Percentiles rank a stretch among this genome's conserved stretches.
phyloP scores from a whole-genome alignment of 73 alveolate species.

The Paramecium caudatum region DNA sequence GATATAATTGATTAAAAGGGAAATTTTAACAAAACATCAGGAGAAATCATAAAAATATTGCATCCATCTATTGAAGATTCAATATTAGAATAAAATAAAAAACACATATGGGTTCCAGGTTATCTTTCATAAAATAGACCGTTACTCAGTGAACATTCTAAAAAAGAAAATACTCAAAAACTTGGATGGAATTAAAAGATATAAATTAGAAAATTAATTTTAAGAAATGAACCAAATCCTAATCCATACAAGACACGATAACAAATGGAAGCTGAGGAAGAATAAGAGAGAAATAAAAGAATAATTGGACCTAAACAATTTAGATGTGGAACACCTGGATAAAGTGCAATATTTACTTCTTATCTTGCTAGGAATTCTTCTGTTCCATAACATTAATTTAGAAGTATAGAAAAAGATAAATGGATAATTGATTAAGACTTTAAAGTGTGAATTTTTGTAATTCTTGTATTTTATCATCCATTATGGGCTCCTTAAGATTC shows the following conservation, averaged over 20 bases:
- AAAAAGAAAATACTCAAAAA: neutral
- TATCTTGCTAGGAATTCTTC: slow-evolving; percentile 22
- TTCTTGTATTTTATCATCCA: slow-evolving; percentile 19
- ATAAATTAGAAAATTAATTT: too few relatives aligned
- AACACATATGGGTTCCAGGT: slow-evolving; percentile 60
- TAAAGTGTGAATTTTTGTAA: slow-evolving; percentile 34
- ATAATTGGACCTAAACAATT: slow-evolving; percentile 13
- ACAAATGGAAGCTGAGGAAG: neutral
- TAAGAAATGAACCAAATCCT: too few relatives aligned
- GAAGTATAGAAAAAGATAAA: neutral
- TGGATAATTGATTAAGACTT: slow-evolving; percentile 49
- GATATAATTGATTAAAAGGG: neutral
- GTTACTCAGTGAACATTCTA: neutral
- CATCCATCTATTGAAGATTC: slow-evolving; percentile 48
- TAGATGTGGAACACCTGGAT: slow-evolving; percentile 35
- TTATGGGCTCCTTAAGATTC: slow-evolving; percentile 68
- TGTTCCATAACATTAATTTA: slow-evolving; percentile 36
- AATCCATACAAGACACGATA: neutral
- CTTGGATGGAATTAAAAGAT: too few relatives aligned
- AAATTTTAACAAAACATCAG: neutral
- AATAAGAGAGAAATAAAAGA: neutral
- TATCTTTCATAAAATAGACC: neutral
- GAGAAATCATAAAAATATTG: slow-evolving; percentile 2
- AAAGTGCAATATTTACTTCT: neutral
- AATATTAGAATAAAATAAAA: neutral